These are phyloP conservation scores for Russula vinacea DNA, from an alignment of 768 basidiomycete genomes.

Conservation along the genomic window DNA sequence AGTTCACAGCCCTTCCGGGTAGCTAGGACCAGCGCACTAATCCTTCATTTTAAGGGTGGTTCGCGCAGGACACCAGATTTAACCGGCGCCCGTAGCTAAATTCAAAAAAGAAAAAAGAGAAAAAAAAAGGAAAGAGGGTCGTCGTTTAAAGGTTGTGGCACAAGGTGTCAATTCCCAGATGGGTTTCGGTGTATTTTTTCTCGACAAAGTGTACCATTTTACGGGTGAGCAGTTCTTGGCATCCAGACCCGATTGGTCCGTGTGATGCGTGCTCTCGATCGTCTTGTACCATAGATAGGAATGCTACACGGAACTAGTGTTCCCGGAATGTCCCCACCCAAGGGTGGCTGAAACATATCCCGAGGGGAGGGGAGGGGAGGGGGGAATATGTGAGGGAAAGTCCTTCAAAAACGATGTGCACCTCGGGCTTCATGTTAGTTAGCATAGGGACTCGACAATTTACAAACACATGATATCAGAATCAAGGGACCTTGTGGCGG, in stretches of 20 bases:
- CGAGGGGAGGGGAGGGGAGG: background rate
- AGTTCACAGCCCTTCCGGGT: background rate
- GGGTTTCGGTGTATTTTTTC: background rate
- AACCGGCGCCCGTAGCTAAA: background rate
- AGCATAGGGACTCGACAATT: background rate
- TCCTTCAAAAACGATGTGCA: background rate
- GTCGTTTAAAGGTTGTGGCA: background rate
- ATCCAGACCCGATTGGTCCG: background rate
- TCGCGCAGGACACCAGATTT: background rate
- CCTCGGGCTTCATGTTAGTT: background rate
- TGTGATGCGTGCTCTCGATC: conserved; percentile 2
- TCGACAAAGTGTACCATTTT: background rate
- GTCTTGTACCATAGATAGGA: conserved; percentile 5
- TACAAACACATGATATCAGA: background rate
- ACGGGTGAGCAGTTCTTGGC: background rate
- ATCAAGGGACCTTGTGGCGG: background rate
- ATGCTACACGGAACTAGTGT: background rate
- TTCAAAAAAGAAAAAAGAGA: background rate
- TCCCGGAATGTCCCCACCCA: background rate
- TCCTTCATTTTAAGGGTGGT: conserved; percentile 1
- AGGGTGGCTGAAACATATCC: background rate
- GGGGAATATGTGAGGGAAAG: background rate
- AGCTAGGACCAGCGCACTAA: background rate
- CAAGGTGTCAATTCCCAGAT: background rate
- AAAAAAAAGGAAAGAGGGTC: background rate